Evolutionary conservation across 176 grass and related monocot genomes (phyloP).

Genomic region (Pharus latifolius): DNA sequence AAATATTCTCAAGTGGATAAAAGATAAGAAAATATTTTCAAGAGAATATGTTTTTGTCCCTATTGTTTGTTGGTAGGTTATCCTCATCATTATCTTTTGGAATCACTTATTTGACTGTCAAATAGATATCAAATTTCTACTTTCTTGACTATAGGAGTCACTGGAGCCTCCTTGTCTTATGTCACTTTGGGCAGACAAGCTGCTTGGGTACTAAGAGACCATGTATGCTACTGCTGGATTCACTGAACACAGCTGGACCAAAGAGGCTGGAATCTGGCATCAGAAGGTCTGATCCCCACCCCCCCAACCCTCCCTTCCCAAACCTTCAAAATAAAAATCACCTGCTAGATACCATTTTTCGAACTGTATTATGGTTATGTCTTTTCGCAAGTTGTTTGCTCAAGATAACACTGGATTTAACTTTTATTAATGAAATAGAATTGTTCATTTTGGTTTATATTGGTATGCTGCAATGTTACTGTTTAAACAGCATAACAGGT

Average conservation of each 20-base stretch:
- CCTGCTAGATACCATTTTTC: not conserved
- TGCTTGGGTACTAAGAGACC: slow-evolving; percentile 35
- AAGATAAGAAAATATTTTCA: slow-evolving; percentile 67
- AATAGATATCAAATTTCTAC: not conserved
- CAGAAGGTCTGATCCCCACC: slow-evolving; percentile 49
- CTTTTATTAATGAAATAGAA: not conserved
- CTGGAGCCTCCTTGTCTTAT: slow-evolving; percentile 93
- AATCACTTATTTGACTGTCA: not conserved
- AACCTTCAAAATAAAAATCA: slow-evolving; percentile 12
- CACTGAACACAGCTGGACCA: slow-evolving; percentile 52
- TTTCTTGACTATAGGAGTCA: slow-evolving; percentile 46
- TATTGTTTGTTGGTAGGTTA: slow-evolving; percentile 70
- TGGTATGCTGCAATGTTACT: not conserved
- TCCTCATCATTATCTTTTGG: not conserved
- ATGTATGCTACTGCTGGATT: slow-evolving; percentile 87
- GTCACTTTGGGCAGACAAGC: slow-evolving; percentile 59
- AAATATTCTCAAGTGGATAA: slow-evolving; percentile 85
- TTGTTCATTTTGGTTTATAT: not conserved
- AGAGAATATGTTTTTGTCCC: slow-evolving; percentile 81
- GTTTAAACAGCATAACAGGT: not conserved
- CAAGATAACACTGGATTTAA: not conserved
- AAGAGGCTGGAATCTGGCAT: slow-evolving; percentile 45
- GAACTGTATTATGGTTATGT: not conserved
- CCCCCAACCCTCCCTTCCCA: not conserved
- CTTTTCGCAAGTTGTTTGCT: not conserved